A percentile compares a stretch with the other conserved stretches of the same genome.
Evolutionary conservation across 1,139 yeast genomes (phyloP).

Genomic region (Protomyces gravidus): DNA sequence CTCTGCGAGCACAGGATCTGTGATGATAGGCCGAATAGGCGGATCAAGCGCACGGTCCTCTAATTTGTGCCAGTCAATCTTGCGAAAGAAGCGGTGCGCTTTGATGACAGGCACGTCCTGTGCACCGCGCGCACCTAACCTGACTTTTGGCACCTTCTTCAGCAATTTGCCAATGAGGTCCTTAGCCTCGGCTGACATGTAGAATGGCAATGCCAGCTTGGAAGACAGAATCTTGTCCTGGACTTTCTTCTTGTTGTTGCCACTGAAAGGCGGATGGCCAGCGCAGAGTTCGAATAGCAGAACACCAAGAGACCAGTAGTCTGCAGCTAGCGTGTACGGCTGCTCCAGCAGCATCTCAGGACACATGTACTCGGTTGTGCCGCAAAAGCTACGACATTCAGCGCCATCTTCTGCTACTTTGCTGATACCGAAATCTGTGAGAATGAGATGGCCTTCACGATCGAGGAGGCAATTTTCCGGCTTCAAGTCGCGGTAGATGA

Average conservation of each 20-base stretch:
- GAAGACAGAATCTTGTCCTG: constrained; percentile 75
- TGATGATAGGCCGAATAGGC: constrained; percentile 80
- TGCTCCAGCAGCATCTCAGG: constrained; percentile 86
- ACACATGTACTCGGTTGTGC: constrained; percentile 53
- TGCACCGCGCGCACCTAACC: constrained; percentile 50
- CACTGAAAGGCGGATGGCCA: constrained; percentile 93
- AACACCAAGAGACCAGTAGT: constrained; percentile 97
- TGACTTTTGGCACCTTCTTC: constrained; percentile 66
- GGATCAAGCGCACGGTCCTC: constrained; percentile 55
- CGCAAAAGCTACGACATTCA: constrained; percentile 71
- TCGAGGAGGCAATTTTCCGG: constrained; percentile 88
- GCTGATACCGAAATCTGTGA: constrained; percentile 95
- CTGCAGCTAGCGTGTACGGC: constrained; percentile 81
- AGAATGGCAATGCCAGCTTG: constrained; percentile 72
- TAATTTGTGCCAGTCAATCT: constrained; percentile 69
- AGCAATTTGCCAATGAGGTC: constrained; percentile 70
- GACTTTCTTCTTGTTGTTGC: constrained; percentile 75
- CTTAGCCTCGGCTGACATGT: constrained; percentile 77
- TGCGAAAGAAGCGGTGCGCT: constrained; percentile 73
- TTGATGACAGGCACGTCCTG: constrained; percentile 65
- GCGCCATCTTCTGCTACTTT: constrained; percentile 89
- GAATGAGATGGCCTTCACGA: constrained; percentile 87
- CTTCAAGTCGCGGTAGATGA: constrained; percentile 92
- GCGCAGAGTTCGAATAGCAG: constrained; percentile 80
- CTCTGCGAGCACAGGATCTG: constrained; percentile 84